Evolutionary conservation across 2,329 filamentous ascomycete species (phyloP), one percentile per base, ranked within the genome.

Genomic region (Colletotrichum sojae): DNA sequence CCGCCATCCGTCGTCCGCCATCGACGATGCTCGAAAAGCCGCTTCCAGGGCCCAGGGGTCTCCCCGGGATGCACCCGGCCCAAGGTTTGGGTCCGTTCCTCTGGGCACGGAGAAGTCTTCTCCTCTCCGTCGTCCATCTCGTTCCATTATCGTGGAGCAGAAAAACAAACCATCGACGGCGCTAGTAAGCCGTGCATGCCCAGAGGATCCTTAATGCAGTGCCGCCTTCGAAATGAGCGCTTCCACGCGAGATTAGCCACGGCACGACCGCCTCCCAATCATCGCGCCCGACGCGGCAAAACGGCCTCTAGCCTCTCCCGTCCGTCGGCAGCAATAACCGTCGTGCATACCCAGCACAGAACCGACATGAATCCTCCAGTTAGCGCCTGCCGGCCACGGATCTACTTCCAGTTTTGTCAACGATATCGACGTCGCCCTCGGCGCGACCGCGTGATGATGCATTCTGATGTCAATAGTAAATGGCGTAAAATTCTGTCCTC

Each of bases 201-300:
- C 43, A 55, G 39, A 36, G 39, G 59, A 43, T 64, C 59, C 65
- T 22, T 22, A 53, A 63, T 49, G 53, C 65, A 22, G 48, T 68
- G 53, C 64, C 40, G 58, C 46, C 63, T 25, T 68, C 22, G 54
- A 69, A 71, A 69, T 65, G 58, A 65, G 46, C 39, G 27, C 43
- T 69, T 25, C 52, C 49, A 69, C 60, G 70, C 64, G 70, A 72
- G 43, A 71, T 71, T 72, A 63, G 43, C 46, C 65, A 65, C 48
- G 60, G 52, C 48, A 60, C 10, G 46, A 25, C 22, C 12, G 9
- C 54, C 56, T 54, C 52, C 67, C 57, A 63, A 64, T 52, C 65
- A 64, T 49, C 59, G 55, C 31, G 63, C 55, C n/a, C 59, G 27
- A 59, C 27, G 53, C 40, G 22, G 25, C 10, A 39, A 48, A 16